phyloP scores from a whole-genome alignment of 78 protist species.

The Pigoraptor vietnamica region DNA sequence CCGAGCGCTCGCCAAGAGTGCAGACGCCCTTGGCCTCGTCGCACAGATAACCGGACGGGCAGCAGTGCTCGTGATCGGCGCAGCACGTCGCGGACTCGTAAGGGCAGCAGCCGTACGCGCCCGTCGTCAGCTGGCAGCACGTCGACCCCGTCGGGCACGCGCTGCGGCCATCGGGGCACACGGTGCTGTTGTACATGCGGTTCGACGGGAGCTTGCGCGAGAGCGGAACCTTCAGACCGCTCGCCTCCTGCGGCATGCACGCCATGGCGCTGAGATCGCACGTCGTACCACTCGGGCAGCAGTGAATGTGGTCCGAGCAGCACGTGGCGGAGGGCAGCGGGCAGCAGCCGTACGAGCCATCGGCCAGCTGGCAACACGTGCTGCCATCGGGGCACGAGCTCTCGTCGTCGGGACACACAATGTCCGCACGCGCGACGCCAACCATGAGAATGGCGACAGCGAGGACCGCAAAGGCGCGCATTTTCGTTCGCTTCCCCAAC shows the following conservation, averaged over 20 bases:
- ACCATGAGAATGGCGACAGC: not conserved
- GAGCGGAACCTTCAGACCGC: too few relatives aligned
- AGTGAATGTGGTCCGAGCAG: not conserved
- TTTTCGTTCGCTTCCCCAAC: not conserved
- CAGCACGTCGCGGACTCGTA: not conserved
- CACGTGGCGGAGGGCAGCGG: not conserved
- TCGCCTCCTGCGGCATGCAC: too few relatives aligned
- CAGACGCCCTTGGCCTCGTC: not conserved
- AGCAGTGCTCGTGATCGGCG: not conserved
- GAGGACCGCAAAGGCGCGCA: not conserved
- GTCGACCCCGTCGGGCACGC: not conserved
- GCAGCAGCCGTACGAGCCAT: slow-evolving; percentile 3
- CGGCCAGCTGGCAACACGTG: not conserved
- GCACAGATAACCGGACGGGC: not conserved
- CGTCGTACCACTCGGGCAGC: not conserved
- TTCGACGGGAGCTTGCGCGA: too few relatives aligned
- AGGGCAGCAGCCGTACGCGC: slow-evolving; percentile 1
- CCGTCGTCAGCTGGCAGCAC: not conserved
- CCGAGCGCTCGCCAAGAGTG: not conserved
- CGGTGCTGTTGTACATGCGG: too few relatives aligned
- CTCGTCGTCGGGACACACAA: not conserved
- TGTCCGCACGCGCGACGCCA: not conserved
- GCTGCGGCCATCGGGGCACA: not conserved
- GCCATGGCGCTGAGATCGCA: too few relatives aligned
- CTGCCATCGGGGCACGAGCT: not conserved